Evolutionary conservation across 2,329 filamentous ascomycete species (phyloP).

Genomic region (Xylariaceae sp.): DNA sequence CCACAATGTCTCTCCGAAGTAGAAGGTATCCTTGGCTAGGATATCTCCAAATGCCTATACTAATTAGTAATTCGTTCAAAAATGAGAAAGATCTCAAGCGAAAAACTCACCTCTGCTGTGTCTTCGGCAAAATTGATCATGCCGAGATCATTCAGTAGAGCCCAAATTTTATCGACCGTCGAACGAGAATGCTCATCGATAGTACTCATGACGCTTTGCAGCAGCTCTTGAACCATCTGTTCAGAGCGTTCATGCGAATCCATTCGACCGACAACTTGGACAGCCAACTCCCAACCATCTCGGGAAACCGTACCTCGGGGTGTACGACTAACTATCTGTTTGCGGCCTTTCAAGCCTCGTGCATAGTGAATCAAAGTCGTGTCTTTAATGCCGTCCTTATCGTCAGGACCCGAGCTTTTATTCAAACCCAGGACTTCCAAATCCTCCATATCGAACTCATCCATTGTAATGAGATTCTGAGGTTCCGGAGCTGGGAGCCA

Average conservation of each 20-base stretch:
- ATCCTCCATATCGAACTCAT: conserved; percentile 76
- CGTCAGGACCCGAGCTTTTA: conserved; percentile 50
- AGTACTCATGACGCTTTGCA: conserved; percentile 60
- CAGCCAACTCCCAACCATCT: conserved; percentile 86
- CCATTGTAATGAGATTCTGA: conserved; percentile 52
- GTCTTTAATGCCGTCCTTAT: conserved; percentile 68
- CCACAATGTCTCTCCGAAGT: conserved; percentile 81
- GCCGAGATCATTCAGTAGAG: conserved; percentile 71
- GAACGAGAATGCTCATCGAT: conserved; percentile 62
- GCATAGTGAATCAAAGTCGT: conserved; percentile 76
- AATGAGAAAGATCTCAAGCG: neutral
- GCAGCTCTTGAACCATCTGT: conserved; percentile 67
- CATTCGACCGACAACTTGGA: conserved; percentile 77
- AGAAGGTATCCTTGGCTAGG: conserved; percentile 65
- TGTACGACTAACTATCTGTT: conserved; percentile 40
- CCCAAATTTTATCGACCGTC: conserved; percentile 78
- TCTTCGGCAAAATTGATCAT: conserved; percentile 75
- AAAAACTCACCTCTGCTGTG: conserved; percentile 69
- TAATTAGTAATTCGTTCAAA: conserved; percentile 21
- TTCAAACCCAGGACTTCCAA: conserved; percentile 74
- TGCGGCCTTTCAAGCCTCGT: conserved; percentile 56
- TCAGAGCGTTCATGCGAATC: conserved; percentile 69
- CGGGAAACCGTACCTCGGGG: conserved; percentile 36
- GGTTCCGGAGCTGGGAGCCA: conserved; percentile 68
- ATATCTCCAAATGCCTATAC: conserved; percentile 75